phyloP scores from a whole-genome alignment of 768 basidiomycete genomes.

The Trichaptum fuscoviolaceum region DNA sequence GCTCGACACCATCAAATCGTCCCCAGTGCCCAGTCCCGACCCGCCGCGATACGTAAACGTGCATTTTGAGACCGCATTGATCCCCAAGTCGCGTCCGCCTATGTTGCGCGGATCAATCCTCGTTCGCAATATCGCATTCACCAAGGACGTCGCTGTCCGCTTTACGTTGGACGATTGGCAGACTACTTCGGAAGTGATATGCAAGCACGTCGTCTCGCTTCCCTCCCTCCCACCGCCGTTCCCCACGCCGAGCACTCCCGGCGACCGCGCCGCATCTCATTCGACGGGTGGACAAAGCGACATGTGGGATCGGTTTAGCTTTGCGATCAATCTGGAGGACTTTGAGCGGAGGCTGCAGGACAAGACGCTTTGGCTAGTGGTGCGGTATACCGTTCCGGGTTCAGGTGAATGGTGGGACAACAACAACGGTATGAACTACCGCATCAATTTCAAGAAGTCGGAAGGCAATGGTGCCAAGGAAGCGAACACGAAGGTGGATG shows the following conservation, averaged over 20 bases:
- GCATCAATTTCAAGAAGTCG: slow-evolving; percentile 52
- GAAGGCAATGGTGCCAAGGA: slow-evolving; percentile 3
- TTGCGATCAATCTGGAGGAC: slow-evolving; percentile 67
- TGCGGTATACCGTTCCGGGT: slow-evolving; percentile 42
- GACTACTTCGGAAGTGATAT: slow-evolving; percentile 78
- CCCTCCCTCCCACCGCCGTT: slow-evolving; percentile 29
- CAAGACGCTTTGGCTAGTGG: slow-evolving; percentile 57
- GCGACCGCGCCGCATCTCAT: slow-evolving; percentile 36
- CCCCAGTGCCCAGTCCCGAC: slow-evolving; percentile 28
- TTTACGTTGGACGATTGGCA: slow-evolving; percentile 96
- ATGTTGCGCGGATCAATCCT: slow-evolving; percentile 69
- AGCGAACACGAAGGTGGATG: not conserved
- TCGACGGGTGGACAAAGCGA: slow-evolving; percentile 15
- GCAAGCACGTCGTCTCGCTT: slow-evolving; percentile 44
- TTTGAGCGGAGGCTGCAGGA: slow-evolving; percentile 45
- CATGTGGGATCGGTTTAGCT: slow-evolving; percentile 56
- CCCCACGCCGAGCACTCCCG: slow-evolving; percentile 27
- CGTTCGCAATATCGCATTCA: slow-evolving; percentile 81
- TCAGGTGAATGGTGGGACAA: slow-evolving; percentile 94
- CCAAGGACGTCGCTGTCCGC: slow-evolving; percentile 78
- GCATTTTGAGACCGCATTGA: slow-evolving; percentile 24
- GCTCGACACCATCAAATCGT: slow-evolving; percentile 17
- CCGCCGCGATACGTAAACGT: slow-evolving; percentile 24
- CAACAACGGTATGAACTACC: slow-evolving; percentile 74
- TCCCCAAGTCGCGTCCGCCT: slow-evolving; percentile 30